Base-by-base conservation (phyloP, 1,139 yeast genomes). In the Geotrichum restrictum region DNA sequence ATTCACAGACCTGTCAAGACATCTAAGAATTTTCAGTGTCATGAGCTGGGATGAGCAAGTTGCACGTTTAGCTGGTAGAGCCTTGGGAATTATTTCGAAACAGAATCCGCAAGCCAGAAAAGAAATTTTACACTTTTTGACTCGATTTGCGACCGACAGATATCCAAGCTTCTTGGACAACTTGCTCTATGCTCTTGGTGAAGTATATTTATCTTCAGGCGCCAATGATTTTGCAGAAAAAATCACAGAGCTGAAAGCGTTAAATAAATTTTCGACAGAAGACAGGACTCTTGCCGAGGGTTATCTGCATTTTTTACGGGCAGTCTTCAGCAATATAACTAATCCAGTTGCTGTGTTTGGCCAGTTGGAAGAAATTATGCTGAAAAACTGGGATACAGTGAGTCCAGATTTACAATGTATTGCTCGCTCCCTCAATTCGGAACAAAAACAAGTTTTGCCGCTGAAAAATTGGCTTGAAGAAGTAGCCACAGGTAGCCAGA, bases 1-100 rank as follows among this genome's bases (percentile, higher is more conserved):
- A 19, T 74, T 74, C 1, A 61, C 58, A 45, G 56, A 48, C 8
- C 48, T 61, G n/a, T 48, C 53, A 7, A 53, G 52, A 4, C 58
- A 55, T 31, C 56, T 56, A 3, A 33, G 63, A 3, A 42, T 41
- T 0, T 66, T 67, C 31, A 67, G 62, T 42, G 66, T 65, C 42
- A 57, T 47, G 52, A 72, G 67, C 49, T 66, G 71, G 58, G 72
- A 71, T 36, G 72, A 74, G 47, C 74, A 71, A 2, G 60, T 73
- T 0, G 69, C 81, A 42, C 66, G 73, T 31, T 58, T 71, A 24
- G 70, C 73, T 1, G 69, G 69, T 2, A 45, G 57, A 18, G 60
- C 69, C 1, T 13, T 63, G 48, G 60, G 57, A 19, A 19, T 55
- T 56, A 27, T 52, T n/a, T 13, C 16, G 13, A 10, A 41, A 19